These are phyloP conservation scores for Vitis hybrid DNA, from an alignment of 177 flowering plant genomes.

Conservation along the genomic window DNA sequence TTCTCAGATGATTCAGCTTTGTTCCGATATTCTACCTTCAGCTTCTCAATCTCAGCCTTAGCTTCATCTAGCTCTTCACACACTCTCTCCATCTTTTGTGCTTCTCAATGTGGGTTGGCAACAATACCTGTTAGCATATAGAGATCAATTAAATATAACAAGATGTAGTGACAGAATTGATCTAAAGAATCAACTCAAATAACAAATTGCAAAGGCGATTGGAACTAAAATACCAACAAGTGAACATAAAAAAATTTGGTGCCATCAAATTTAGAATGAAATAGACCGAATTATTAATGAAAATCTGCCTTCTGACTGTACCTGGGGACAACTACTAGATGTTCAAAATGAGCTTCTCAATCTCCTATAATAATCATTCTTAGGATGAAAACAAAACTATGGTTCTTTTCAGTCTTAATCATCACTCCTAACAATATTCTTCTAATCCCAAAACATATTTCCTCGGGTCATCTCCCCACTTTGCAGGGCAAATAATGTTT, in stretches of 20 bases:
- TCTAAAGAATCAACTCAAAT: too few relatives aligned
- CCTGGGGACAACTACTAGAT: not conserved
- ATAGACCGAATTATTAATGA: not conserved
- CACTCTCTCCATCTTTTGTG: slow-evolving; percentile 41
- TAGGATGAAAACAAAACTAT: too few relatives aligned
- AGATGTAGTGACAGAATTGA: not conserved
- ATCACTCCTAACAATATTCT: too few relatives aligned
- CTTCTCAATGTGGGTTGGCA: not conserved
- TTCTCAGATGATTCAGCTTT: slow-evolving; percentile 46
- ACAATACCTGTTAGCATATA: not conserved
- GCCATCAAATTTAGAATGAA: not conserved
- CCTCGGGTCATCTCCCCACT: too few relatives aligned
- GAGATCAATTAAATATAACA: not conserved
- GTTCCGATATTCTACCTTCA: slow-evolving; percentile 39
- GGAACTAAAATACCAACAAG: too few relatives aligned
- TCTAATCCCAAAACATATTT: too few relatives aligned
- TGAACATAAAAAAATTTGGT: not conserved
- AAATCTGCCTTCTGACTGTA: not conserved
- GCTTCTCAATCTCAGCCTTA: slow-evolving; percentile 61
- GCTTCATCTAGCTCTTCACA: slow-evolving; percentile 69
- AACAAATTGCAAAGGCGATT: too few relatives aligned
- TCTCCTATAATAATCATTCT: not conserved
- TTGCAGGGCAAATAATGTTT: too few relatives aligned
- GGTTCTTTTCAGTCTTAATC: too few relatives aligned
- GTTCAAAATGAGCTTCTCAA: not conserved